Evolutionary conservation across 1,284 basidiomycete species (phyloP).

Genomic region (Ustilago cynodontis): DNA sequence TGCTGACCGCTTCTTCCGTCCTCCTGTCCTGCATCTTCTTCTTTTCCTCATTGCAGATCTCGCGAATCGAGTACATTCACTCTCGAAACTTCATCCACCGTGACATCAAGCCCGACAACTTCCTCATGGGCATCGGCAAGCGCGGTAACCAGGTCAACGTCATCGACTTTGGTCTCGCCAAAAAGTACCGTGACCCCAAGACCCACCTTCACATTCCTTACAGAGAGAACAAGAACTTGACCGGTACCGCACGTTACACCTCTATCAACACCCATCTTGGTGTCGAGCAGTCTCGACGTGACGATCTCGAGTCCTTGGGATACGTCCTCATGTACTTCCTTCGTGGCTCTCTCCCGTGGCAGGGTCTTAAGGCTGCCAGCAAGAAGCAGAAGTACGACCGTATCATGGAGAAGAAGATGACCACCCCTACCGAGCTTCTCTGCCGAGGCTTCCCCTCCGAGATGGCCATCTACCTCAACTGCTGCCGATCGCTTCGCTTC

Average conservation of each 20-base stretch:
- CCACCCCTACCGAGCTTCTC: slow-evolving; percentile 70
- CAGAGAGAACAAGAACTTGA: slow-evolving; percentile 99
- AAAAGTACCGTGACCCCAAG: slow-evolving; percentile 99
- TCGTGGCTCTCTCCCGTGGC: slow-evolving; percentile 69
- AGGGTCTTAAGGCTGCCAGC: slow-evolving; percentile 69
- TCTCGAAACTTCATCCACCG: slow-evolving; percentile 99
- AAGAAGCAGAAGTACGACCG: slow-evolving; percentile 71
- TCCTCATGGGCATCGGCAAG: slow-evolving; percentile 99
- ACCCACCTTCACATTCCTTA: slow-evolving; percentile 99
- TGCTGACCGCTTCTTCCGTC: slow-evolving; percentile 10
- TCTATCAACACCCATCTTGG: slow-evolving; percentile 99
- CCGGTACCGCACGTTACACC: slow-evolving; percentile 98
- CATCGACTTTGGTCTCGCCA: slow-evolving; percentile 98
- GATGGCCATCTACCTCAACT: slow-evolving; percentile 71
- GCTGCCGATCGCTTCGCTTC: slow-evolving; percentile 70
- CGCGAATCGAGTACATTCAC: slow-evolving; percentile 98
- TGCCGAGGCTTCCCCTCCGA: slow-evolving; percentile 70
- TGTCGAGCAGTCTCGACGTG: slow-evolving; percentile 74
- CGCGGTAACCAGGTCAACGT: slow-evolving; percentile 99
- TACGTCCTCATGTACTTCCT: slow-evolving; percentile 71
- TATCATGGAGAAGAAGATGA: slow-evolving; percentile 71
- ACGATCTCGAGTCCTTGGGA: slow-evolving; percentile 69
- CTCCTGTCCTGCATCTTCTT: neutral
- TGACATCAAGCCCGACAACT: slow-evolving; percentile 99
- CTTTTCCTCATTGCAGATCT: slow-evolving; percentile 77